These are phyloP conservation scores for Scenedesmus sp. DNA, from an alignment of 163 green algal species.

Conservation along the genomic window DNA sequence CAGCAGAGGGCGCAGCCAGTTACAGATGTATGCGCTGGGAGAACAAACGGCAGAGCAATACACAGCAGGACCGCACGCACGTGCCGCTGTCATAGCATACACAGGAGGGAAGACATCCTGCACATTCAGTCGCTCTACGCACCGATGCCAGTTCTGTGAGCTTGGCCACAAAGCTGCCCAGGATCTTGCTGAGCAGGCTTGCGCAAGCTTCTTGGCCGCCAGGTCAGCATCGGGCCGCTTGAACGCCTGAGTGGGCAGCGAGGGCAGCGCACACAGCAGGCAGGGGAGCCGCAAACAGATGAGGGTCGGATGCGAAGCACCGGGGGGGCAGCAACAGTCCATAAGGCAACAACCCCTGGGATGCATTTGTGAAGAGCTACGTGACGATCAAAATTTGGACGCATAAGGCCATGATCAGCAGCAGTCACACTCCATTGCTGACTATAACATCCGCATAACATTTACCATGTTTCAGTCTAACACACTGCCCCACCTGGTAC, in stretches of 20 bases:
- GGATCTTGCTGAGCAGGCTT: conserved; percentile 69
- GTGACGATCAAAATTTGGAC: no score
- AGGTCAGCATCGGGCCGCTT: conserved; percentile 48
- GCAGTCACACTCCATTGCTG: not conserved
- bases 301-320: no score
- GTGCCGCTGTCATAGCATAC: no score
- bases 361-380: no score
- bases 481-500: conserved; percentile 57
- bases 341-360: no score
- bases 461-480: no score
- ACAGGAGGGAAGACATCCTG: not conserved
- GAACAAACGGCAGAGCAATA: no score
- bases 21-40: no score
- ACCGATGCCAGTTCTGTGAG: conserved; percentile 69
- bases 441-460: not conserved
- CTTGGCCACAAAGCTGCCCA: conserved; percentile 87
- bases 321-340: no score
- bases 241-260: conserved; percentile 54
- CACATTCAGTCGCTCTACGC: not conserved
- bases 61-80: no score
- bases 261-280: not conserved
- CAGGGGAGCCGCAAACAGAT: not conserved
- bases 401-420: no score
- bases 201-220: conserved; percentile 28
- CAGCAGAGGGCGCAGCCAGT: no score